A percentile compares a stretch with the other conserved stretches of the same genome.
Evolutionary conservation across 441 rosid genomes (phyloP).

Genomic region (Euphorbia celastroides): DNA sequence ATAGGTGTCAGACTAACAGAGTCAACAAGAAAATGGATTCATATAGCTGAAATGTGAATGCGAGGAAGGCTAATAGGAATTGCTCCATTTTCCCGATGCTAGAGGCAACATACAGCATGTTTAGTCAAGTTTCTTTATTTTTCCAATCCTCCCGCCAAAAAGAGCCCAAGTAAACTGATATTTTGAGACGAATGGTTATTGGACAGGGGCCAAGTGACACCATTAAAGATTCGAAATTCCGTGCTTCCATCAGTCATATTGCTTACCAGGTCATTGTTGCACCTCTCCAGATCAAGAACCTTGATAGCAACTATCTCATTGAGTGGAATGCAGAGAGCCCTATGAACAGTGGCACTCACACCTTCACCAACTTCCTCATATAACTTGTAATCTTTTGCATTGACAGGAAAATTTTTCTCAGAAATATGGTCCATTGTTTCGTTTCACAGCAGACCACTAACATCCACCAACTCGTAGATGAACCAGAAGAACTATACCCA

Average conservation of each 20-base stretch:
- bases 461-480: too few species aligned
- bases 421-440: slow-evolving; percentile 12
- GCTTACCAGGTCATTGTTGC: slow-evolving; percentile 92
- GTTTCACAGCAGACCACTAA: too few species aligned
- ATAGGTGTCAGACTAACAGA: not conserved
- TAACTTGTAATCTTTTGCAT: slow-evolving; percentile 68
- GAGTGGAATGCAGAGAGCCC: slow-evolving; percentile 88
- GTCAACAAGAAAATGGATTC: not conserved
- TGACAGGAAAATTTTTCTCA: slow-evolving; percentile 66
- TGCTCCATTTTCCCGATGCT: not conserved
- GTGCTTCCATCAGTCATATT: not conserved
- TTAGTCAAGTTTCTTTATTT: not conserved
- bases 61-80: not conserved
- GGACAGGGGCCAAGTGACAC: not conserved
- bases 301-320: slow-evolving; percentile 87
- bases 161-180: not conserved
- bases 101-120: not conserved
- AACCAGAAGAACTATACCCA: too few species aligned
- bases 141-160: not conserved
- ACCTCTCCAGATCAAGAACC: slow-evolving; percentile 89
- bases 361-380: slow-evolving; percentile 98
- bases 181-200: not conserved
- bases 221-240: slow-evolving; percentile 1
- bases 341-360: slow-evolving; percentile 82
- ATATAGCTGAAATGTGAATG: not conserved